phyloP scores from a whole-genome alignment of 208 protist species.

The Entamoeba moshkovskii region DNA sequence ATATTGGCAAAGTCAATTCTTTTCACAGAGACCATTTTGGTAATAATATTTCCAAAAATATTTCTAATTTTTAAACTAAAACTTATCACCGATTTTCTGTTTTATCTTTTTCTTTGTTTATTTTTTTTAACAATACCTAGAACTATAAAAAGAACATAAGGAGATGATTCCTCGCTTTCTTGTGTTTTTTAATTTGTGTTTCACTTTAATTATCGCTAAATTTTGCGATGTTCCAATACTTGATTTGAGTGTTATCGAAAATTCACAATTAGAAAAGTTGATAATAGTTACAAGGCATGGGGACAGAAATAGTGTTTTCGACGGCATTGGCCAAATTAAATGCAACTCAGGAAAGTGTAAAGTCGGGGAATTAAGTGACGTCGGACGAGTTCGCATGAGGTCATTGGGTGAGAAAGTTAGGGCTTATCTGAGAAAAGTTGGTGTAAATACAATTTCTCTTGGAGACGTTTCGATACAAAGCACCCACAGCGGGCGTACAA shows the following conservation, averaged over 20 bases:
- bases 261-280: background rate
- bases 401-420: background rate
- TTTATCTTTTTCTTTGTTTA: too few relatives aligned
- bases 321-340: background rate
- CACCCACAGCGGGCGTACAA: background rate
- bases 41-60: too few relatives aligned
- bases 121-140: too few relatives aligned
- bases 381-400: background rate
- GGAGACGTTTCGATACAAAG: background rate
- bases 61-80: too few relatives aligned
- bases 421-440: background rate
- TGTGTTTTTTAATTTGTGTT: too few relatives aligned
- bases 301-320: background rate
- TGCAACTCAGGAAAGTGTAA: background rate
- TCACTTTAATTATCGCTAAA: too few relatives aligned
- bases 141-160: too few relatives aligned
- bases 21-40: too few relatives aligned
- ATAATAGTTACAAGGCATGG: background rate
- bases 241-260: background rate
- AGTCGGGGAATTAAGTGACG: background rate
- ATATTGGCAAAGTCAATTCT: too few relatives aligned
- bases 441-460: too few relatives aligned
- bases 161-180: too few relatives aligned
- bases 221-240: background rate
- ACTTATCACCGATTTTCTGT: too few relatives aligned